Evolutionary conservation across 208 protist genomes (phyloP).

Genomic region (Acanthamoeba culbertsoni): DNA sequence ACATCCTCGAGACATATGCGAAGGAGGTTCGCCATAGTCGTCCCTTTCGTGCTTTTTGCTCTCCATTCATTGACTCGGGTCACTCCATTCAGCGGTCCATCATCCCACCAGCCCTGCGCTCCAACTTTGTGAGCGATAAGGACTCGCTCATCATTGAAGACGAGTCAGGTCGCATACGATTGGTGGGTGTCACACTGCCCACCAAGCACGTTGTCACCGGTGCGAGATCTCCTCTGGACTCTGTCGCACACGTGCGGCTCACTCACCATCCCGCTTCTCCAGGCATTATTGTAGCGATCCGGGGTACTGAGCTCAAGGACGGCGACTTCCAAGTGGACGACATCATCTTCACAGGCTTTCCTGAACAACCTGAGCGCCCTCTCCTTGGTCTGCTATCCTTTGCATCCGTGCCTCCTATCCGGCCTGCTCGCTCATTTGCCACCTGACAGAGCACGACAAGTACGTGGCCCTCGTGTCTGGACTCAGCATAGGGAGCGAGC

Average conservation of each 20-base stretch:
- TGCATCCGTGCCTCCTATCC: neutral
- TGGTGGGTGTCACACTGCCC: slow-evolving; percentile 47
- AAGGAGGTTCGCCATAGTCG: slow-evolving; percentile 43
- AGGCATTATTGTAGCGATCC: slow-evolving; percentile 66
- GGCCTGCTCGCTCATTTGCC: neutral
- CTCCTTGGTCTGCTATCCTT: neutral
- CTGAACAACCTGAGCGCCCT: neutral
- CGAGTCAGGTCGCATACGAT: slow-evolving; percentile 68
- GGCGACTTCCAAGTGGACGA: slow-evolving; percentile 69
- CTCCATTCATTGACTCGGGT: neutral
- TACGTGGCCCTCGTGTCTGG: slow-evolving; percentile 64
- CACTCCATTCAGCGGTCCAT: slow-evolving; percentile 58
- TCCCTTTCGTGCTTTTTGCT: neutral
- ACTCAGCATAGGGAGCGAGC: slow-evolving; percentile 56
- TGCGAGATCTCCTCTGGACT: neutral
- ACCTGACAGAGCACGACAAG: neutral
- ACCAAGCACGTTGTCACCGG: neutral
- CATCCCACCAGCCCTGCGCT: slow-evolving; percentile 52
- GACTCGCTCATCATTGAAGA: slow-evolving; percentile 73
- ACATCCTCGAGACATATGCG: slow-evolving; percentile 72
- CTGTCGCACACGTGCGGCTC: neutral
- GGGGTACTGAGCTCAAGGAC: slow-evolving; percentile 4
- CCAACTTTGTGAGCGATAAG: slow-evolving; percentile 38
- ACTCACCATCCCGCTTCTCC: neutral
- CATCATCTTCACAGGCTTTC: slow-evolving; percentile 62